phyloP scores from a whole-genome alignment of 2,329 filamentous ascomycete species.

The Exophiala bonariae region DNA sequence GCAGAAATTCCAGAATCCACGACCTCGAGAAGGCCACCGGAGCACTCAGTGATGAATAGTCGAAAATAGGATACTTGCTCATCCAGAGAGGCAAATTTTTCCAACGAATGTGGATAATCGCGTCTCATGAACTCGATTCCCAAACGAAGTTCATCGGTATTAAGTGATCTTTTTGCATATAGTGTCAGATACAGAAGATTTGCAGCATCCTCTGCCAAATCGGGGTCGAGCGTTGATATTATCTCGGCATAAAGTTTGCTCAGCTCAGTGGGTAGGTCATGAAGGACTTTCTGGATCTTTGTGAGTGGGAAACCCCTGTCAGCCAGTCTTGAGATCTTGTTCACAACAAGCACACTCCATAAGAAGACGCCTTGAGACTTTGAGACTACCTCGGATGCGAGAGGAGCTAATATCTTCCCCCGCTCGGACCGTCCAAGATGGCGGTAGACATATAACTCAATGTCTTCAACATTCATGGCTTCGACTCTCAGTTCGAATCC shows the following conservation, averaged over 20 bases:
- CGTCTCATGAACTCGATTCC: too few species aligned
- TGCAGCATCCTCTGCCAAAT: slow-evolving; percentile 43
- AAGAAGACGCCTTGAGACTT: slow-evolving; percentile 46
- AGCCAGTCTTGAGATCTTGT: slow-evolving; percentile 46
- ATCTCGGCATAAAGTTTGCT: slow-evolving; percentile 53
- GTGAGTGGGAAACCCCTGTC: slow-evolving; percentile 32
- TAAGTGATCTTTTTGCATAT: slow-evolving; percentile 37
- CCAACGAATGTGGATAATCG: too few species aligned
- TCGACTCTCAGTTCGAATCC: slow-evolving; percentile 36
- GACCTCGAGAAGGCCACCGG: slow-evolving; percentile 2
- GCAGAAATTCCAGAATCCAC: too few species aligned
- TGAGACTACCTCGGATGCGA: slow-evolving; percentile 29
- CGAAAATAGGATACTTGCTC: background rate
- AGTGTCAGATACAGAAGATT: slow-evolving; percentile 1
- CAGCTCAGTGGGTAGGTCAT: slow-evolving; percentile 43
- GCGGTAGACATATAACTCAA: slow-evolving; percentile 31
- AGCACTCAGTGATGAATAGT: background rate
- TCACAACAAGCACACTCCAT: slow-evolving; percentile 47
- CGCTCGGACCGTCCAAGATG: slow-evolving; percentile 30
- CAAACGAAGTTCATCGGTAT: slow-evolving; percentile 32
- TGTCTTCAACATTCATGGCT: slow-evolving; percentile 32
- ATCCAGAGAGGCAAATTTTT: background rate
- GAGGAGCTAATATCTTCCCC: slow-evolving; percentile 26
- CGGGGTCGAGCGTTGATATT: slow-evolving; percentile 46
- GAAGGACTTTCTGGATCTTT: slow-evolving; percentile 29